Conservation (phyloP, 441 rosid species). For the Geranium incanum region DNA sequence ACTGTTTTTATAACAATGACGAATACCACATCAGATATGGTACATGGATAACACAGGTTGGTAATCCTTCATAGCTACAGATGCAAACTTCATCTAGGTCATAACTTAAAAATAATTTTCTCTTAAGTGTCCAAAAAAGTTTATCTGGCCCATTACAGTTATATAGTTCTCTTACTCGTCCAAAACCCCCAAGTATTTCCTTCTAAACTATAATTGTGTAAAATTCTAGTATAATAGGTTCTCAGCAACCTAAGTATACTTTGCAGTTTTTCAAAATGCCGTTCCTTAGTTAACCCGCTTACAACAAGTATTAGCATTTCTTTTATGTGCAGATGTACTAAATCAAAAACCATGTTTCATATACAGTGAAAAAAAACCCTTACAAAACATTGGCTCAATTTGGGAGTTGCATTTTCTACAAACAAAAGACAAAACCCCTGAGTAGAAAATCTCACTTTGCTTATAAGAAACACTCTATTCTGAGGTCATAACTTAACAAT, state of each 20-base stretch:
- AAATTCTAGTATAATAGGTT: background rate
- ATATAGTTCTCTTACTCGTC: background rate
- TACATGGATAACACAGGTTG: background rate
- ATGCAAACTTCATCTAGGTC: background rate
- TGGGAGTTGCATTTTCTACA: background rate
- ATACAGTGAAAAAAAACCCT: background rate
- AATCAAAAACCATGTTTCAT: background rate
- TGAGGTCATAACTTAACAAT: background rate
- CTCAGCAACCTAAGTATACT: background rate
- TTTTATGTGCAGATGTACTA: background rate
- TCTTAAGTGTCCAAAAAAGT: too few species aligned
- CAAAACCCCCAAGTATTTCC: background rate
- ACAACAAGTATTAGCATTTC: background rate
- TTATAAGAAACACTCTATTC: background rate
- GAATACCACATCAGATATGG: background rate
- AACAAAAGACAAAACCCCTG: background rate
- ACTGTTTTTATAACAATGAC: background rate
- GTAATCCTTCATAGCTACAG: background rate
- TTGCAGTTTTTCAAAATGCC: background rate
- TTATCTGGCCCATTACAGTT: background rate
- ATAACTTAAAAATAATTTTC: background rate
- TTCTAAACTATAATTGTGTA: background rate
- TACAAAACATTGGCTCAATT: background rate
- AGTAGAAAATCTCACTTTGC: background rate
- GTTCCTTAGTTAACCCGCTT: background rate